Conservation (phyloP, 345 rosid genomes). For the Ricinus communis region DNA sequence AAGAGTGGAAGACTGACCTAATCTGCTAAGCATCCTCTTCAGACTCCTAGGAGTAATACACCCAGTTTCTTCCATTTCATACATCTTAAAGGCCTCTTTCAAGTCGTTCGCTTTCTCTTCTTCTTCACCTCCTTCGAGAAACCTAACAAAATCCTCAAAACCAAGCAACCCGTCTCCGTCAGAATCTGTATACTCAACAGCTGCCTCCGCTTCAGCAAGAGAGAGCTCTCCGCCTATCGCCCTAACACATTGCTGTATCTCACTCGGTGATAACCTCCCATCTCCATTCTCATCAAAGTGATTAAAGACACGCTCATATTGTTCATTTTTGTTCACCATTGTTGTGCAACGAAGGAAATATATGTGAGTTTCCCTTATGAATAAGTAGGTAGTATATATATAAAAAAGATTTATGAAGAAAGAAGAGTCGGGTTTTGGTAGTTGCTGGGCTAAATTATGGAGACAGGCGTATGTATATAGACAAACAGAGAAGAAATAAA, state of each 20-base stretch:
- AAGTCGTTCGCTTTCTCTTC: conserved; percentile 26
- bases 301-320: conserved; percentile 23
- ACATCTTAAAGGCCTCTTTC: conserved; percentile 32
- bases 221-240: conserved; percentile 21
- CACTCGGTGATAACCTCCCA: conserved; percentile 24
- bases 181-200: conserved; percentile 13
- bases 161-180: conserved; percentile 29
- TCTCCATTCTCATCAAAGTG: conserved; percentile 29
- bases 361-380: too few relatives aligned
- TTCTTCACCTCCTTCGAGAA: conserved; percentile 28
- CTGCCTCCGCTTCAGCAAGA: conserved; percentile 24
- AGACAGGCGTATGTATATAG: neutral
- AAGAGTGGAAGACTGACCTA: conserved; percentile 12
- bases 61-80: conserved; percentile 23
- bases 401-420: neutral
- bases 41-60: conserved; percentile 29
- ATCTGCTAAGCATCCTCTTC: conserved; percentile 31
- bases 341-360: too few relatives aligned
- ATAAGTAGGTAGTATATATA: too few relatives aligned
- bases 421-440: neutral
- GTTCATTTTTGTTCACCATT: conserved; percentile 5
- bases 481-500: too few relatives aligned
- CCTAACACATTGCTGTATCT: conserved; percentile 16
- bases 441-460: too few relatives aligned
- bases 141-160: conserved; percentile 26